These are phyloP conservation scores for Globisporangium lucens DNA, from an alignment of 352 stramenopile genomes.

Conservation along the genomic window DNA sequence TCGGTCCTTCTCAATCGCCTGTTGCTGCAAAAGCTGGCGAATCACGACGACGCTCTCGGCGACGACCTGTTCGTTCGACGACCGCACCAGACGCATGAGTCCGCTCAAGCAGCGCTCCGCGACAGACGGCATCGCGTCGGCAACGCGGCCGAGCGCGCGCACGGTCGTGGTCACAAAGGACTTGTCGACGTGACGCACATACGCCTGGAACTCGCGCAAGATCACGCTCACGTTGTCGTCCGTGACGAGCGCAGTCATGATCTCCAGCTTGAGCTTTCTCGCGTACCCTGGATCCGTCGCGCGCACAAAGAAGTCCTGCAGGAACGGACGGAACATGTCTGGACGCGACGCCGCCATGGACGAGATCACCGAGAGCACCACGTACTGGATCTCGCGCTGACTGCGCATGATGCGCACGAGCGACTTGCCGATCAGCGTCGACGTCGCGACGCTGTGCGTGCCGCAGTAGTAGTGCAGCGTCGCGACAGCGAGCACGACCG, in stretches of 20 bases:
- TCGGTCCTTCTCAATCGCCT: slow-evolving; percentile 71
- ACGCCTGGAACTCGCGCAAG: slow-evolving; percentile 95
- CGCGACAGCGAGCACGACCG: slow-evolving; percentile 95
- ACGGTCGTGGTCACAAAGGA: slow-evolving; percentile 94
- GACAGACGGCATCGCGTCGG: slow-evolving; percentile 87
- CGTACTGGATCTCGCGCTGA: slow-evolving; percentile 97
- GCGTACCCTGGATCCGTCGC: slow-evolving; percentile 95
- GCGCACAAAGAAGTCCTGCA: slow-evolving; percentile 97
- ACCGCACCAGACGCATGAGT: slow-evolving; percentile 81
- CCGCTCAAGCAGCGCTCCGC: slow-evolving; percentile 90
- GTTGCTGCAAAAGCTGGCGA: slow-evolving; percentile 92
- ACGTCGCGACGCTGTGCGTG: slow-evolving; percentile 78
- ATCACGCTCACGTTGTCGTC: slow-evolving; percentile 92
- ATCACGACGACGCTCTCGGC: slow-evolving; percentile 95
- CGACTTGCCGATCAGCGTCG: slow-evolving; percentile 94
- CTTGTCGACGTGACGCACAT: slow-evolving; percentile 94
- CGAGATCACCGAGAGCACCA: slow-evolving; percentile 93
- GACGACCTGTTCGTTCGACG: slow-evolving; percentile 88
- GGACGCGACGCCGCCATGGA: slow-evolving; percentile 93
- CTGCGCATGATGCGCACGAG: slow-evolving; percentile 97
- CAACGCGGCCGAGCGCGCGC: slow-evolving; percentile 90
- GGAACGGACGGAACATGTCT: slow-evolving; percentile 95
- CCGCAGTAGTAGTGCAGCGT: slow-evolving; percentile 97
- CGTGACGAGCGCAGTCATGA: slow-evolving; percentile 92
- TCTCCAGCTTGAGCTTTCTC: slow-evolving; percentile 97